phyloP scores from a whole-genome alignment of 1,284 basidiomycete species.

The Volvariella surrecta region DNA sequence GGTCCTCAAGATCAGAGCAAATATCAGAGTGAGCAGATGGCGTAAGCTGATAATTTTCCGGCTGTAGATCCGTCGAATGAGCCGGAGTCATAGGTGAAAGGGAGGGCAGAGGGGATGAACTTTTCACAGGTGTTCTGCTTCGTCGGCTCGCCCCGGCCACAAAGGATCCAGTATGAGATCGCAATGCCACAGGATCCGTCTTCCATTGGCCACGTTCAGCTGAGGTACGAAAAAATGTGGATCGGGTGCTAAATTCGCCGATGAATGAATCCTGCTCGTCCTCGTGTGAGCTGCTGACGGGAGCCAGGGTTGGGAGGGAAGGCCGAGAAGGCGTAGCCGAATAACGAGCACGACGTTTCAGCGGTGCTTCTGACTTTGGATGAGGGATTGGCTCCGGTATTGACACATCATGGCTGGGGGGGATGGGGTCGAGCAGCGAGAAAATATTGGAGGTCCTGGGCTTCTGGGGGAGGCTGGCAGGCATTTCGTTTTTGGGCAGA shows the following conservation, averaged over 20 bases:
- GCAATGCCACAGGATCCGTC: constrained; percentile 31
- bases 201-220: constrained; percentile 46
- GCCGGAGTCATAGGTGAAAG: background rate
- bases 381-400: background rate
- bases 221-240: constrained; percentile 40
- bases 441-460: constrained; percentile 14
- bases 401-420: too few species aligned
- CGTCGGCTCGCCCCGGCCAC: background rate
- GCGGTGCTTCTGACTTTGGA: background rate
- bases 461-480: background rate
- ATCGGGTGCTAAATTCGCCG: constrained; percentile 20
- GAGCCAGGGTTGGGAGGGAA: background rate
- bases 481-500: constrained; percentile 12
- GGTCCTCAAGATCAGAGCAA: background rate
- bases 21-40: background rate
- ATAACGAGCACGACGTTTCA: background rate
- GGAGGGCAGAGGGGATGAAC: background rate
- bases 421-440: background rate
- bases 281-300: constrained; percentile 8
- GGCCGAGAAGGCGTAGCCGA: background rate
- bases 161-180: constrained; percentile 9
- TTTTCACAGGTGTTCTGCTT: background rate
- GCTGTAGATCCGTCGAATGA: background rate
- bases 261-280: constrained; percentile 16
- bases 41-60: background rate